These are phyloP conservation scores for Mycosphaerelloides madeirae DNA, from an alignment of 2,329 filamentous ascomycete species.

Conservation along the genomic window DNA sequence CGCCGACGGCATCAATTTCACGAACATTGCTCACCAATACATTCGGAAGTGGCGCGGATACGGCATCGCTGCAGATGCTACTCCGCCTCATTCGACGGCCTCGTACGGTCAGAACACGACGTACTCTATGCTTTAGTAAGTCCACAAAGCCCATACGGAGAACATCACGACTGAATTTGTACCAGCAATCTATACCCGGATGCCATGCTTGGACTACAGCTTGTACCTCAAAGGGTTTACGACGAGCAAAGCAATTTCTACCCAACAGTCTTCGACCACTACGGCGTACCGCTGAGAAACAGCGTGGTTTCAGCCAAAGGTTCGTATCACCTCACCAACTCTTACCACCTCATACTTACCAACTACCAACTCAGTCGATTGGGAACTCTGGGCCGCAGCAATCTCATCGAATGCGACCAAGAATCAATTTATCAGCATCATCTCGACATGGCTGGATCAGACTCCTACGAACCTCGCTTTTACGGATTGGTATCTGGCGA, in stretches of 20 bases:
- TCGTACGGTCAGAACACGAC: constrained; percentile 39
- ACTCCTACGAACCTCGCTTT: constrained; percentile 47
- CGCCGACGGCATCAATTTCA: constrained; percentile 41
- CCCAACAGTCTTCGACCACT: constrained; percentile 44
- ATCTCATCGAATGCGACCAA: constrained; percentile 40
- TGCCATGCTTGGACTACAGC: constrained; percentile 40
- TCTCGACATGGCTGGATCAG: constrained; percentile 47
- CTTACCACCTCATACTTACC: too few species aligned
- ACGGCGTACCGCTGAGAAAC: constrained; percentile 43
- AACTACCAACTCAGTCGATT: constrained; percentile 41
- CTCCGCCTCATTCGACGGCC: constrained; percentile 45
- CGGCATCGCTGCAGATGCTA: constrained; percentile 28
- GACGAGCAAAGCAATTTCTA: constrained; percentile 52
- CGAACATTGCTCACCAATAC: constrained; percentile 47
- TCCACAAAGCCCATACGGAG: too few species aligned
- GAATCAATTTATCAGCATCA: constrained; percentile 42
- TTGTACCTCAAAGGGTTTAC: constrained; percentile 50
- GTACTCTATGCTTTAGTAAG: constrained; percentile 44
- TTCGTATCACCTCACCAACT: too few species aligned
- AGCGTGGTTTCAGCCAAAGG: too few species aligned
- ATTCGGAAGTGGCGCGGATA: constrained; percentile 35
- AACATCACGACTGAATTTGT: too few species aligned
- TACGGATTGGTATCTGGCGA: constrained; percentile 51
- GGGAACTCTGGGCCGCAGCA: constrained; percentile 50
- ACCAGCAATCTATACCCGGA: constrained; percentile 49